Conservation (phyloP, 176 grass and related monocot genomes). For the Carex scoparia region DNA sequence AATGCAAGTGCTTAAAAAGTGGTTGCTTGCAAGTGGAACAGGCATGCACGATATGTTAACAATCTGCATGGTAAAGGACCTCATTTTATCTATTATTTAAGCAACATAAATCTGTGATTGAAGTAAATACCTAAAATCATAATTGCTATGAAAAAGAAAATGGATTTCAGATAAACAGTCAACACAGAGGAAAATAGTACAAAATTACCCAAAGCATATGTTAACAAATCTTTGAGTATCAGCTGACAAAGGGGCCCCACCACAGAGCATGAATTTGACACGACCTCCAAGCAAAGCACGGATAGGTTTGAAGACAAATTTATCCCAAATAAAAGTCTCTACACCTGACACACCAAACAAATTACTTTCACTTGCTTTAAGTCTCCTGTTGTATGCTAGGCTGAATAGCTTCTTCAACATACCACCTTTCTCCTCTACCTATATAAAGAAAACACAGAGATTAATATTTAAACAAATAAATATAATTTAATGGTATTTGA, state of each 20-base stretch:
- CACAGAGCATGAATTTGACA: slow-evolving; percentile 76
- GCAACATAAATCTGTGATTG: not conserved
- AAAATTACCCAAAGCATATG: slow-evolving; percentile 78
- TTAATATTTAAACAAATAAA: slow-evolving; percentile 9
- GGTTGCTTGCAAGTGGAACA: not conserved
- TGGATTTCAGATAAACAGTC: slow-evolving; percentile 4
- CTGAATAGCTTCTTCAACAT: slow-evolving; percentile 66
- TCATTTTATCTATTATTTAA: not conserved
- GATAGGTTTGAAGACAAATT: slow-evolving; percentile 55
- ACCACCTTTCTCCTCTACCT: slow-evolving; percentile 78
- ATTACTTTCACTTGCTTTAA: slow-evolving; percentile 58
- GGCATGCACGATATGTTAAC: not conserved
- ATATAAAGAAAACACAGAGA: slow-evolving; percentile 27
- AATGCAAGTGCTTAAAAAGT: not conserved
- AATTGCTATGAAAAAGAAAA: not conserved
- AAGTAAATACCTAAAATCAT: not conserved
- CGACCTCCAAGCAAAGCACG: slow-evolving; percentile 63
- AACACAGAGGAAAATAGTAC: not conserved
- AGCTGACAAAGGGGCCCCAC: slow-evolving; percentile 67
- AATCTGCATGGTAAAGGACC: not conserved
- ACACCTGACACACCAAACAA: slow-evolving; percentile 63
- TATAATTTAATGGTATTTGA: slow-evolving; percentile 12
- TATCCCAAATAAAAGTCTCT: slow-evolving; percentile 73
- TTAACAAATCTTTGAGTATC: slow-evolving; percentile 95
- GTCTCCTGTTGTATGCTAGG: slow-evolving; percentile 57